Evolutionary conservation across 352 stramenopile species (phyloP).

Genomic region (Sclerospora graminicola): DNA sequence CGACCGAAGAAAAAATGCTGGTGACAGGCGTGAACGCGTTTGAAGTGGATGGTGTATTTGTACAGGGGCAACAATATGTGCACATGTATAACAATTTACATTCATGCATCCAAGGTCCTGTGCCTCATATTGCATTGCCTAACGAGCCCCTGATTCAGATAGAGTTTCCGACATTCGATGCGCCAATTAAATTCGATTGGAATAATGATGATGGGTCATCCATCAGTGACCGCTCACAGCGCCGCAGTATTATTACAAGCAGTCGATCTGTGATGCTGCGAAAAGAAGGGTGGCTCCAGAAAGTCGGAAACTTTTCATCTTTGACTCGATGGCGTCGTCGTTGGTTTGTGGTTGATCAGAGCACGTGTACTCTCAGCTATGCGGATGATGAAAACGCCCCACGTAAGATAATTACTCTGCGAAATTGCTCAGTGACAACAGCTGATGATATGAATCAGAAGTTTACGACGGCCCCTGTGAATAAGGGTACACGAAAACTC

Average conservation of each 20-base stretch:
- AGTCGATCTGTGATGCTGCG: slow-evolving; percentile 45
- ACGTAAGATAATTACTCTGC: slow-evolving; percentile 64
- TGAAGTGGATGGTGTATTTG: slow-evolving; percentile 59
- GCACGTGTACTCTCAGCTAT: slow-evolving; percentile 71
- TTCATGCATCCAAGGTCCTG: slow-evolving; percentile 49
- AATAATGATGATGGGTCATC: slow-evolving; percentile 19
- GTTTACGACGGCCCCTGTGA: slow-evolving; percentile 78
- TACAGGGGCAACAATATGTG: slow-evolving; percentile 59
- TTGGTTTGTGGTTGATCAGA: slow-evolving; percentile 78
- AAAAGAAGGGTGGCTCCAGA: slow-evolving; percentile 80
- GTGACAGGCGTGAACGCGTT: slow-evolving; percentile 78
- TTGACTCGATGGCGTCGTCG: slow-evolving; percentile 65
- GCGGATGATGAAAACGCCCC: slow-evolving; percentile 53
- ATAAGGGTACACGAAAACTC: slow-evolving; percentile 72
- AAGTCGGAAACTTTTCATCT: slow-evolving; percentile 59
- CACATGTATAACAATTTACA: slow-evolving; percentile 80
- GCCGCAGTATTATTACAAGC: slow-evolving; percentile 42
- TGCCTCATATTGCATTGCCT: slow-evolving; percentile 60
- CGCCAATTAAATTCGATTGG: slow-evolving; percentile 72
- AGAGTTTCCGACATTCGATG: slow-evolving; percentile 53
- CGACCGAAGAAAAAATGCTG: slow-evolving; percentile 58
- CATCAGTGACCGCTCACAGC: slow-evolving; percentile 25
- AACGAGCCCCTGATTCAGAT: slow-evolving; percentile 65
- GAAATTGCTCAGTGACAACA: slow-evolving; percentile 53
- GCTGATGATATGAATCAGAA: slow-evolving; percentile 83